Percentiles rank a stretch among this genome's conserved stretches.
phyloP scores from a whole-genome alignment of 768 basidiomycete species.

The Tubosaeta brunneosetosa region DNA sequence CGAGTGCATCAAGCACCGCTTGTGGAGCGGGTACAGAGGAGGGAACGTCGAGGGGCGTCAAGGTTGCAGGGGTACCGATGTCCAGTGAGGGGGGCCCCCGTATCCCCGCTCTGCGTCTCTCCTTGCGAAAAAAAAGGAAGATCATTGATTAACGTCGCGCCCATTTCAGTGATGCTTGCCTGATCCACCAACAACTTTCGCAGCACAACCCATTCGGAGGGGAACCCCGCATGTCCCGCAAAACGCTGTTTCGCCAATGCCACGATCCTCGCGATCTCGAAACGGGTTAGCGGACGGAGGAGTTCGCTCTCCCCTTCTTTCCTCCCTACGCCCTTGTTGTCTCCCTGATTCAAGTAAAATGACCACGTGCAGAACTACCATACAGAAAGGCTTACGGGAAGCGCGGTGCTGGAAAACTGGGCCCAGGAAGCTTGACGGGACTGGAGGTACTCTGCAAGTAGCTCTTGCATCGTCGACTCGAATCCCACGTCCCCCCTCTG shows the following conservation, averaged over 20 bases:
- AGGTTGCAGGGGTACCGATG: constrained; percentile 4
- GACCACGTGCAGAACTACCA: not conserved
- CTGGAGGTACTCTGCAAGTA: constrained; percentile 34
- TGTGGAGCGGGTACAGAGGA: constrained; percentile 24
- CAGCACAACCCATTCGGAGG: constrained; percentile 32
- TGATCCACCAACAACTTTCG: constrained; percentile 46
- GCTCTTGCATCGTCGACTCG: constrained; percentile 30
- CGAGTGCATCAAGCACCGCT: constrained; percentile 47
- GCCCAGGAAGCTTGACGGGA: constrained; percentile 26
- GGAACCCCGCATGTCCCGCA: constrained; percentile 14
- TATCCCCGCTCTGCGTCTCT: constrained; percentile 17
- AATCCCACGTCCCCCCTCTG: constrained; percentile 22
- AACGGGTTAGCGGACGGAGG: constrained; percentile 40
- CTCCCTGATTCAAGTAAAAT: constrained; percentile 1
- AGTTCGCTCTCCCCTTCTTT: constrained; percentile 18
- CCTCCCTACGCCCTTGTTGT: not conserved
- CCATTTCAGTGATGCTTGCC: constrained; percentile 8
- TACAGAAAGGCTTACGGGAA: constrained; percentile 12
- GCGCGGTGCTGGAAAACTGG: constrained; percentile 7
- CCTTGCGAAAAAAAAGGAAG: constrained; percentile 5
- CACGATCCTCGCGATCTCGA: constrained; percentile 37
- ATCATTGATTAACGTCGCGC: not conserved
- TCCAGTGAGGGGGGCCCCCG: not conserved
- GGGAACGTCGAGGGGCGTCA: constrained; percentile 28
- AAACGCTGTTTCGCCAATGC: constrained; percentile 13